Conservation (phyloP, 345 rosid species). For the Melaleuca quinquenervia region DNA sequence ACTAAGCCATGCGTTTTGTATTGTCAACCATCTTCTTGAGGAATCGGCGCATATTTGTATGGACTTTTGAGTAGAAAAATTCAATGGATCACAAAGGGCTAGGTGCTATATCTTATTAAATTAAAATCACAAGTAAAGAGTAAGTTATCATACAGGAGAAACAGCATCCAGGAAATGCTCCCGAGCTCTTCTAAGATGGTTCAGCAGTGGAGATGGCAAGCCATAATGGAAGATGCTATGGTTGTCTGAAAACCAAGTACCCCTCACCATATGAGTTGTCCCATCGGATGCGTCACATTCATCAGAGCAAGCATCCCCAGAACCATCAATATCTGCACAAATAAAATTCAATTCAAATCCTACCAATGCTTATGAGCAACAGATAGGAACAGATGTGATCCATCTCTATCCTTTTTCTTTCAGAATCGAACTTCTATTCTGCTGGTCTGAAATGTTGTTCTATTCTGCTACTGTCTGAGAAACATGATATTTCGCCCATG, state of each 20-base stretch:
- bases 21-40: neutral
- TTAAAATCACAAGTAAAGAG: neutral
- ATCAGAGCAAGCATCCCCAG: conserved; percentile 19
- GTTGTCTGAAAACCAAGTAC: conserved; percentile 77
- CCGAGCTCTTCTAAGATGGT: conserved; percentile 46
- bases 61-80: neutral
- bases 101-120: neutral
- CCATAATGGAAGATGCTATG: conserved; percentile 65
- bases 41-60: neutral
- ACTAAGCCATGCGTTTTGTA: neutral
- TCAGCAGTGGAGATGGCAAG: conserved; percentile 66
- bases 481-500: neutral
- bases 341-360: neutral
- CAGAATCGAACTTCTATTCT: neutral
- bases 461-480: neutral
- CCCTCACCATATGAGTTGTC: conserved; percentile 84
- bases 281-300: conserved; percentile 20
- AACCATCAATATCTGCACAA: conserved; percentile 57
- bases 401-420: neutral
- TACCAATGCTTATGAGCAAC: neutral
- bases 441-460: neutral
- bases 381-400: neutral
- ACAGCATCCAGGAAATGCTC: neutral
- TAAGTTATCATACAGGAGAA: conserved; percentile 26
- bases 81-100: neutral